Percentiles rank a stretch among this genome's conserved stretches.
These are phyloP conservation scores for Rosa hybrid DNA, from an alignment of 331 rosid species.

Conservation along the genomic window DNA sequence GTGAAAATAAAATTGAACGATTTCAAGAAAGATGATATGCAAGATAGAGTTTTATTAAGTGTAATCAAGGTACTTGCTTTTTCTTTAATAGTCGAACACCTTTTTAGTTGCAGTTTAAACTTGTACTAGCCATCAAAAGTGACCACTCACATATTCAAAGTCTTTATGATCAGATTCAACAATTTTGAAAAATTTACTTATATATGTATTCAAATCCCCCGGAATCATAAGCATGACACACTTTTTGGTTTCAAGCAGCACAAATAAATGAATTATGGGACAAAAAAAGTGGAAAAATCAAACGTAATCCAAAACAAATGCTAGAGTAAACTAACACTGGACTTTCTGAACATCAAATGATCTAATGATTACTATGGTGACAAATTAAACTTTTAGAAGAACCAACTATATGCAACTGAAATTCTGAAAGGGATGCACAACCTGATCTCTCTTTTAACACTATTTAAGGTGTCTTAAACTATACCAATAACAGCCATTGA, in stretches of 20 bases:
- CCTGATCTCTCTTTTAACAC: neutral
- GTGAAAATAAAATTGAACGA: neutral
- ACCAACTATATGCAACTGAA: neutral
- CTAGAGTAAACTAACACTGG: neutral
- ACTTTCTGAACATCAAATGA: constrained; percentile 3
- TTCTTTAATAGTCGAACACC: neutral
- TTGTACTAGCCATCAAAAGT: constrained; percentile 3
- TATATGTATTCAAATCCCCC: neutral
- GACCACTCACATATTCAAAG: neutral
- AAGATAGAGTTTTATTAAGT: neutral
- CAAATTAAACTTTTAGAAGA: neutral
- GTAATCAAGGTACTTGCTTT: neutral
- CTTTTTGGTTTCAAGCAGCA: neutral
- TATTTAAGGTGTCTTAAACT: neutral
- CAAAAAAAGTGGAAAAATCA: neutral
- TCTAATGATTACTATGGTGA: neutral
- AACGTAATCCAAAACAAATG: neutral
- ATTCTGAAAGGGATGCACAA: neutral
- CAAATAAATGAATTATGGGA: neutral
- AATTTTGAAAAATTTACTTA: neutral
- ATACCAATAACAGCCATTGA: neutral
- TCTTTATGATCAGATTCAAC: neutral
- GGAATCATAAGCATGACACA: neutral
- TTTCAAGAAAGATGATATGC: neutral
- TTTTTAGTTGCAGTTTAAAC: neutral